Percentiles rank a stretch among this genome's conserved stretches.
phyloP scores from a whole-genome alignment of 257 asterid genomes.

The Nicotiana otophora region DNA sequence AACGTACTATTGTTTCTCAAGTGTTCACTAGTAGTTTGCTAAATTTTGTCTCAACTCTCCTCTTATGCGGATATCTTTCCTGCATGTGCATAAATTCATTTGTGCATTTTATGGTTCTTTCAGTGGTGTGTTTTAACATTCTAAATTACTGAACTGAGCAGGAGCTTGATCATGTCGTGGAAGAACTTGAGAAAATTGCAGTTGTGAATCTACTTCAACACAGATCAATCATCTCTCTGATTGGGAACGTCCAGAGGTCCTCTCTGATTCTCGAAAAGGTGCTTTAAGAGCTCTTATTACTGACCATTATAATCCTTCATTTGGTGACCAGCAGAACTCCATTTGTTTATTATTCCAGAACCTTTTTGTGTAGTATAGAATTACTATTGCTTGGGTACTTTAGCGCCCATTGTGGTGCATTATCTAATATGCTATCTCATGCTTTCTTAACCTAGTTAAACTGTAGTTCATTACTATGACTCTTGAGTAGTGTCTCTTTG shows the following conservation, averaged over 20 bases:
- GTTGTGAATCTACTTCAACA: constrained; percentile 63
- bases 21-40: neutral
- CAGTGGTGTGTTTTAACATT: neutral
- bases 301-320: neutral
- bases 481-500: neutral
- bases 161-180: constrained; percentile 71
- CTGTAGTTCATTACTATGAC: neutral
- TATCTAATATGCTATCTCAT: neutral
- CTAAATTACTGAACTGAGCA: constrained; percentile 12
- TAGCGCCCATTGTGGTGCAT: neutral
- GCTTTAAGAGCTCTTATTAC: neutral
- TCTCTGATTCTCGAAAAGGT: constrained; percentile 67
- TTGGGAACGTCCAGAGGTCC: constrained; percentile 72
- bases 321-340: neutral
- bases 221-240: constrained; percentile 68
- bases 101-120: neutral
- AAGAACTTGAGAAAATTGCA: constrained; percentile 69
- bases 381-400: neutral
- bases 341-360: neutral
- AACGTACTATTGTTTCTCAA: neutral
- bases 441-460: neutral
- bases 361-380: neutral
- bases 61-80: neutral
- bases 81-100: neutral
- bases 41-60: neutral